Evolutionary conservation across 768 basidiomycete species (phyloP).

Genomic region (Psilocybe subaeruginosa): DNA sequence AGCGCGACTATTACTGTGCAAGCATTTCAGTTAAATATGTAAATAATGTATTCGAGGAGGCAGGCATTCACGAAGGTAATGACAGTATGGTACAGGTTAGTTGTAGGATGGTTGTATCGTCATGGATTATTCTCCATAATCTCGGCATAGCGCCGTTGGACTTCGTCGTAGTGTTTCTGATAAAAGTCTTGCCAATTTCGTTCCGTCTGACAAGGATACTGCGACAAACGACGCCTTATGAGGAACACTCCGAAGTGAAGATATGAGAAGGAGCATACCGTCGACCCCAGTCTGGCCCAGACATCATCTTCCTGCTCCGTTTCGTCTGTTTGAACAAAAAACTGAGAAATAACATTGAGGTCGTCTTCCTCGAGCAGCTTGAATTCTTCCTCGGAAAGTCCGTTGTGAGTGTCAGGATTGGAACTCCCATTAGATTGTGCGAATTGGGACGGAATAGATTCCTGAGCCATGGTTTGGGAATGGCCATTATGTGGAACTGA

Average conservation of each 20-base stretch:
- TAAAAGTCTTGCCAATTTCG: conserved; percentile 57
- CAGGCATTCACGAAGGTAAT: background rate
- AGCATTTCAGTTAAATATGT: background rate
- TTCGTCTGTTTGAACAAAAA: conserved; percentile 58
- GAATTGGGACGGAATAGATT: background rate
- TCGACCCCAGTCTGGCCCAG: conserved; percentile 50
- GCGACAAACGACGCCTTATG: background rate
- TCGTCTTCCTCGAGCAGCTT: conserved; percentile 36
- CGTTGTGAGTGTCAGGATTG: background rate
- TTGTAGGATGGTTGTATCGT: background rate
- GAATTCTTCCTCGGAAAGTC: background rate
- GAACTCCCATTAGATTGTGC: background rate
- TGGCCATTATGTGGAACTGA: background rate
- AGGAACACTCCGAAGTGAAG: background rate
- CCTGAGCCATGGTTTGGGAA: background rate
- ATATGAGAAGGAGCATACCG: conserved; percentile 37
- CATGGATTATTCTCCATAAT: background rate
- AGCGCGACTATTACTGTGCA: background rate
- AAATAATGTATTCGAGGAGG: background rate
- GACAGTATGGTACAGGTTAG: background rate
- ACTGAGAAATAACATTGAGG: conserved; percentile 53
- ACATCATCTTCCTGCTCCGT: conserved; percentile 37
- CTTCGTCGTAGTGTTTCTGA: conserved; percentile 40
- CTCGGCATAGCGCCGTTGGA: conserved; percentile 40
- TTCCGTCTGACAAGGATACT: conserved; percentile 45